Evolutionary conservation across 306 rosid species (phyloP), one percentile per base, ranked within the genome.

Genomic region (Vigna hirtella): DNA sequence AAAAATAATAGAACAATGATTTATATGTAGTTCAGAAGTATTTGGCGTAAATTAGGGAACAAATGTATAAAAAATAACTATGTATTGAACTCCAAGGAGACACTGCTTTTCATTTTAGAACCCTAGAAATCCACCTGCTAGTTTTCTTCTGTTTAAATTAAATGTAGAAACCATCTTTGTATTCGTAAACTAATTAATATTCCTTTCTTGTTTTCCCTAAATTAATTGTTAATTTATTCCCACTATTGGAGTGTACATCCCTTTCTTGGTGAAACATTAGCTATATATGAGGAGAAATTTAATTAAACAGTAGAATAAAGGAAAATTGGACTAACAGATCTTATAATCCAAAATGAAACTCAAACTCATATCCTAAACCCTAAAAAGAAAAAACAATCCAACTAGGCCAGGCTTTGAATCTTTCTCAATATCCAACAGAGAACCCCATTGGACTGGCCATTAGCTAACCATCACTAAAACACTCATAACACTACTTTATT

Each of bases 341-440:
- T 4, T 50, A 36, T 20, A 34, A 64, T 64, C 72, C 34, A 49
- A 76, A 64, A 76, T 64, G 72, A 64, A 50, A 64, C 65, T 57
- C 14, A 7, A 63, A 13, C 24, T 45, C 53, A 20, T 22, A 45
- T 22, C 13, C 14, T 45, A 20, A 28, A 28, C 32, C 32, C 32
- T 20, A 18, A 36, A 4, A 32, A 62, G 13, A 32, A 62, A 62
- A 58, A 47, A 17, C 1, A 76, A 18, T 49, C 32, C 52, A 63
- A 34, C 42, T 49, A 20, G 16, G 24, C 49, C 62, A 42, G 32
- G 30, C 49, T 47, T 20, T 22, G 42, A 36, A 75, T 76, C 73
- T 64, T 64, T 28, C 53, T 50, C 55, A 15, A 64, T 64, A 51
- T 49, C 18, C 65, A 65, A 65, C 48, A 63, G 73, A 36, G 22